Conservation (phyloP, 1,284 basidiomycete genomes). For the Hymenochaete sp. region DNA sequence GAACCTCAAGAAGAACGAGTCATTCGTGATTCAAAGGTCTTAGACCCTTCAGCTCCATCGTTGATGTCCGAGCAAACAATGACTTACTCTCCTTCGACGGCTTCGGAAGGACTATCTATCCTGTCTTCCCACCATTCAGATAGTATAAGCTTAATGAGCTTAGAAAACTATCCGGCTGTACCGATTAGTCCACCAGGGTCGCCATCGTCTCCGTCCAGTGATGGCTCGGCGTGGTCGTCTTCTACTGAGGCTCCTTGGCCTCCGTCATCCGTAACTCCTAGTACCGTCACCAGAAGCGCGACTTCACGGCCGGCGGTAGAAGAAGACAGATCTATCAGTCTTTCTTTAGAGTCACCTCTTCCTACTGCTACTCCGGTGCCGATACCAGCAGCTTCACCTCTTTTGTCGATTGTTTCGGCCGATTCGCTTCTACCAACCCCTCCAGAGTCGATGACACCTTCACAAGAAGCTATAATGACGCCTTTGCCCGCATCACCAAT, state of each 20-base stretch:
- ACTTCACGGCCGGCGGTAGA: conserved; percentile 1
- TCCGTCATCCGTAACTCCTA: conserved; percentile 15
- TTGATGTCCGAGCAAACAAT: conserved; percentile 19
- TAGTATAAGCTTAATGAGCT: conserved; percentile 42
- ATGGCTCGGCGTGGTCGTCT: conserved; percentile 7
- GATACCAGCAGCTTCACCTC: conserved; percentile 3
- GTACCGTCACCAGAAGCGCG: conserved; percentile 8
- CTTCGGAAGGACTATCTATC: conserved; percentile 39
- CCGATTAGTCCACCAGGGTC: conserved; percentile 14
- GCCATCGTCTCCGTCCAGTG: conserved; percentile 9
- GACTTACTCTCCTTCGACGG: conserved; percentile 42
- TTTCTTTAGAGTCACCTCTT: not conserved
- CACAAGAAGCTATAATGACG: not conserved
- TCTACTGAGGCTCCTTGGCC: conserved; percentile 13
- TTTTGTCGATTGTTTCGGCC: conserved; percentile 6
- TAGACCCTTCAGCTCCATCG: conserved; percentile 29
- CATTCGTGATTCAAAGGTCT: no score
- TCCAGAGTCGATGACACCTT: conserved; percentile 8
- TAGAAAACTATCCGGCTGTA: conserved; percentile 27
- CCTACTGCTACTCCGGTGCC: not conserved
- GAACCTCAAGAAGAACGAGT: no score
- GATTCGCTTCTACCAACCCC: conserved; percentile 7
- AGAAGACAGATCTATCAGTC: conserved; percentile 2
- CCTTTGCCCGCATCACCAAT: conserved; percentile 3
- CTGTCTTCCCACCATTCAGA: conserved; percentile 68